Conservation (phyloP, 2,329 filamentous ascomycete genomes). For the Zasmidium citrigriseum region DNA sequence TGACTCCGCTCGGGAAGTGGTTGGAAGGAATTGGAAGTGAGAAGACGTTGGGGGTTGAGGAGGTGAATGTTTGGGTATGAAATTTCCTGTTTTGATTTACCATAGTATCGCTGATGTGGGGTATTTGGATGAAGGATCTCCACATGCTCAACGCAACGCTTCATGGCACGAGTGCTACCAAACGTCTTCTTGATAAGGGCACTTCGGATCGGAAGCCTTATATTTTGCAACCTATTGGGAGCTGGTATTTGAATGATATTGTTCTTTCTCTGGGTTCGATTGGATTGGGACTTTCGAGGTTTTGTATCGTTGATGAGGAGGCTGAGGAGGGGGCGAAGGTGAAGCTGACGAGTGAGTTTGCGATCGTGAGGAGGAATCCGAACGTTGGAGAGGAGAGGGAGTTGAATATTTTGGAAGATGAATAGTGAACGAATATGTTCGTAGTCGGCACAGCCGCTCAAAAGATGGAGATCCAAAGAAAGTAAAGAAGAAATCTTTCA, state of each 20-base stretch:
- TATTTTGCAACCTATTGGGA: slow-evolving; percentile 18
- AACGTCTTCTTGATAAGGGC: background rate
- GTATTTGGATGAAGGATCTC: slow-evolving; percentile 18
- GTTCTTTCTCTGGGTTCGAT: slow-evolving; percentile 20
- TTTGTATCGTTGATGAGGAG: slow-evolving; percentile 8
- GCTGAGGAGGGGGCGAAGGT: background rate
- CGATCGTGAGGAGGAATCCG: slow-evolving; percentile 7
- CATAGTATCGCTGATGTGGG: background rate
- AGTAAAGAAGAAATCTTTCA: no score
- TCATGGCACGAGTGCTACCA: slow-evolving; percentile 19
- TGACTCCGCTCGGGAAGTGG: slow-evolving; percentile 25
- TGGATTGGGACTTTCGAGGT: slow-evolving; percentile 15
- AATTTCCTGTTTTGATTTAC: background rate
- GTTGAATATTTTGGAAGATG: no score
- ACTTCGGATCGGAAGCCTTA: slow-evolving; percentile 3
- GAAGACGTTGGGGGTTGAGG: slow-evolving; percentile 14
- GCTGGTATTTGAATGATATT: slow-evolving; percentile 24
- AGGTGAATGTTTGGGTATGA: slow-evolving; percentile 27
- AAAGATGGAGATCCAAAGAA: no score
- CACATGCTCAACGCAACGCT: slow-evolving; percentile 28
- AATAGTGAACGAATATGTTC: no score
- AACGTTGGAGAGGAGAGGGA: background rate
- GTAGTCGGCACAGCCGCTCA: no score
- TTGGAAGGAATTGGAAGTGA: slow-evolving; percentile 18
- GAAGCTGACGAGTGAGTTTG: slow-evolving; percentile 17